These are phyloP conservation scores for Plantago elongata DNA, from an alignment of 257 asterid genomes.

Conservation along the genomic window DNA sequence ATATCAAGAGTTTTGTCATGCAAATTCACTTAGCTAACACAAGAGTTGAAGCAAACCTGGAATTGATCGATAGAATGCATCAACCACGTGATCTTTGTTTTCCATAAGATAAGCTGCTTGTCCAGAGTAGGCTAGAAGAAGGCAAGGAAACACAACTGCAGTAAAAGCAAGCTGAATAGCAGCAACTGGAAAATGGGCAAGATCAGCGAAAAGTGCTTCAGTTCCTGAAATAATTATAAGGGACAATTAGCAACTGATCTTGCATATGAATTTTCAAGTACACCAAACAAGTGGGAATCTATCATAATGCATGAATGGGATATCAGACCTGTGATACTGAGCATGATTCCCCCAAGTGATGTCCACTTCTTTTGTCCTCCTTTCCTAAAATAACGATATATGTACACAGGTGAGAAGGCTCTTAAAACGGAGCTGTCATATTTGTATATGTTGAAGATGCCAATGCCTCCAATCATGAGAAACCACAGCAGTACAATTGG, in stretches of 20 bases:
- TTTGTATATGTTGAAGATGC: conserved; percentile 72
- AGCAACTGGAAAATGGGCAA: conserved; percentile 85
- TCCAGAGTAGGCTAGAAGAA: conserved; percentile 89
- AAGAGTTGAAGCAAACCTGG: conserved; percentile 53
- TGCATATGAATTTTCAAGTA: neutral
- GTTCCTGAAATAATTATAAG: conserved; percentile 57
- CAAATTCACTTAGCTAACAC: neutral
- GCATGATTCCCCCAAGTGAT: conserved; percentile 98
- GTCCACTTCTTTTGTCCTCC: conserved; percentile 65
- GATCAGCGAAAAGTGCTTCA: conserved; percentile 98
- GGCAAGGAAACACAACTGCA: conserved; percentile 84
- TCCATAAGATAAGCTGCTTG: conserved; percentile 94
- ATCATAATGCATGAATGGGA: neutral
- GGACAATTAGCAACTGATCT: conserved; percentile 10
- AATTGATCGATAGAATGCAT: conserved; percentile 94
- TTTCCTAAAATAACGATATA: conserved; percentile 62
- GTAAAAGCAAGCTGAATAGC: conserved; percentile 97
- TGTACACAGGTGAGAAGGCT: conserved; percentile 85
- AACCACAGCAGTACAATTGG: conserved; percentile 93
- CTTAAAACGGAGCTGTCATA: conserved; percentile 70
- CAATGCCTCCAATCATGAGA: conserved; percentile 88
- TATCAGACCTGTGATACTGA: conserved; percentile 82
- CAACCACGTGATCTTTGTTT: conserved; percentile 58
- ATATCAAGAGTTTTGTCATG: neutral
- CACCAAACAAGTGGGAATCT: neutral